phyloP scores from a whole-genome alignment of 2,329 filamentous ascomycete genomes.

The Aspergillus bombycis region DNA sequence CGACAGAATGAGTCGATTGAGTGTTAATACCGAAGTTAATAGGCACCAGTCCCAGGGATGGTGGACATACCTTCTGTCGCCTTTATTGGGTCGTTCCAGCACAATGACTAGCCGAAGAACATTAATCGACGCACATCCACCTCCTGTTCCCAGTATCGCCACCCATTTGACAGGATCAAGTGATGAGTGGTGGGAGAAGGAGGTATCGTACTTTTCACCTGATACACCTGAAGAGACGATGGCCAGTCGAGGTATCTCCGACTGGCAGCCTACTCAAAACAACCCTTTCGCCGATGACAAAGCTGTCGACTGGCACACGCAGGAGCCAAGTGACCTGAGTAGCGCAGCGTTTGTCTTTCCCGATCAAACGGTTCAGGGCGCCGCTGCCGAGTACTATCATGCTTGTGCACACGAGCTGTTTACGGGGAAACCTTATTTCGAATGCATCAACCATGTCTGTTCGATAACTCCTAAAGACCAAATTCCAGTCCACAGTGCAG shows the following conservation, averaged over 20 bases:
- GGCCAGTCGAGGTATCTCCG: conserved; percentile 16
- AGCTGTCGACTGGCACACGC: conserved; percentile 7
- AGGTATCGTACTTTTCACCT: conserved; percentile 33
- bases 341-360: conserved; percentile 31
- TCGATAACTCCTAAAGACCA: conserved; percentile 36
- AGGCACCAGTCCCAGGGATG: conserved; percentile 52
- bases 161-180: conserved; percentile 20
- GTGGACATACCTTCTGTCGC: conserved; percentile 54
- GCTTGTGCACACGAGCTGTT: conserved; percentile 50
- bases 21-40: conserved; percentile 40
- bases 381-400: conserved; percentile 48
- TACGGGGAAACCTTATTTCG: conserved; percentile 45
- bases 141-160: conserved; percentile 31
- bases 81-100: conserved; percentile 44
- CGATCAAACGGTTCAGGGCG: conserved; percentile 33
- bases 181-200: conserved; percentile 35
- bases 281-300: conserved; percentile 23
- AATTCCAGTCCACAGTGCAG: conserved; percentile 17
- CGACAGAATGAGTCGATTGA: conserved; percentile 25
- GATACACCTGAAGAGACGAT: conserved; percentile 32
- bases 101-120: conserved; percentile 36
- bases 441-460: conserved; percentile 49
- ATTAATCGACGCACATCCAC: conserved; percentile 24
- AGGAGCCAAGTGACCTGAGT: not conserved
- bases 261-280: conserved; percentile 23